Base-by-base conservation (phyloP, 148 eudicot genomes). In the Chenopodium suecicum region DNA sequence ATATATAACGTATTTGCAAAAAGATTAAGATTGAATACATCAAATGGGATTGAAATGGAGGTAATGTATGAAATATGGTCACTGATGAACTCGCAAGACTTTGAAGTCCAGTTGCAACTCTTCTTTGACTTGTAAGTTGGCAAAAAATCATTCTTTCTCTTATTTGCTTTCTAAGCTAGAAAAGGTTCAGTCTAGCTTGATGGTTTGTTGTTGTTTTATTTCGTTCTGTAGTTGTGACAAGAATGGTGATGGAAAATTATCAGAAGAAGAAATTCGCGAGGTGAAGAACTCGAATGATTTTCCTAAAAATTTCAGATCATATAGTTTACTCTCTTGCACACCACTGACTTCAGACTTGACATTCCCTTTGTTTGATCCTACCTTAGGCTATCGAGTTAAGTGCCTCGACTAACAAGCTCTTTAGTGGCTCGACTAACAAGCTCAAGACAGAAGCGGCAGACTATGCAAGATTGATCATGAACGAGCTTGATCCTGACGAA, bases 181-280 rank as follows among this genome's bases (percentile, higher is more conserved):
- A 41, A n/a, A 64, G 67, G 2, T 73, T 31, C 71, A 70, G 41
- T 67, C 63, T 79, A 41, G 44, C 44, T 6, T 81, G 47, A 70
- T 75, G 63, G 70, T 86, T 60, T 81, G 22, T 78, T 41, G 17
- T 69, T 78, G 8, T 41, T 41, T 41, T 6, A 0, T 6, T 41
- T 41, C 8, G 44, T 41, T 41, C 6, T 86, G 56, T 69, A 97
- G 97, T 98, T 97, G 99, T 86, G 98, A 97, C 88, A 97, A 92
- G 84, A 91, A 94, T 87, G 98, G 98, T 7, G 98, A 94, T 86
- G 99, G 99, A 44, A 89, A 87, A 84, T 85, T 97, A 77, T 91
- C 98, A 0, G 98, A 94, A 83, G 99, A 94, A 1, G 98, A 97
- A 82, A 97, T 97, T 68, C 89, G 87, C 70, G 97, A 94, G 94